phyloP scores from a whole-genome alignment of 2,329 filamentous ascomycete genomes.

The Fusarium sp. region DNA sequence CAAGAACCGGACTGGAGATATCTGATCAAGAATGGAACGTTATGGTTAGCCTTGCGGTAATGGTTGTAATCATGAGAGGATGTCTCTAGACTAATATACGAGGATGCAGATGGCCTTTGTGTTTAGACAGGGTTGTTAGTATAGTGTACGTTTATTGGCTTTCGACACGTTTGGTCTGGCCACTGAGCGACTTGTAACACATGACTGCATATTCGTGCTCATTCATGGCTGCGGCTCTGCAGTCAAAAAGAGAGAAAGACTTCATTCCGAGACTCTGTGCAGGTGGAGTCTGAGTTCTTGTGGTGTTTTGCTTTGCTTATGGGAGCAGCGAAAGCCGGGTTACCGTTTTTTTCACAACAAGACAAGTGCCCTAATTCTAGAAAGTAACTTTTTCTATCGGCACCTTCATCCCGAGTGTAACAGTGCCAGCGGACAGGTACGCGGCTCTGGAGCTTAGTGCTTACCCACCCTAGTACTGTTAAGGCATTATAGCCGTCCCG shows the following conservation, averaged over 20 bases:
- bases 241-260: neutral
- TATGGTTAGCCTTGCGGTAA: neutral
- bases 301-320: neutral
- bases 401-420: neutral
- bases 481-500: neutral
- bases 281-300: conserved; percentile 14
- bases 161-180: neutral
- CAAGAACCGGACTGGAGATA: neutral
- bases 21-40: neutral
- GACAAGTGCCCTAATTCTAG: neutral
- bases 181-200: conserved; percentile 12
- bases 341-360: conserved; percentile 8
- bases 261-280: conserved; percentile 15
- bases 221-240: neutral
- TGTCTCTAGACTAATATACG: neutral
- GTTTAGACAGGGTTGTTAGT: conserved; percentile 1
- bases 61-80: neutral
- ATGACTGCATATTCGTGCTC: neutral
- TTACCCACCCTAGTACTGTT: neutral
- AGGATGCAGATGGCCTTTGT: neutral
- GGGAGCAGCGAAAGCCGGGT: conserved; percentile 10
- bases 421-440: neutral
- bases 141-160: conserved; percentile 6
- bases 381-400: conserved; percentile 11
- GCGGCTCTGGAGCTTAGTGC: neutral